Percentiles rank a stretch among this genome's conserved stretches.
Conservation (phyloP, 352 stramenopile genomes). For the Phytophthora syringae region DNA sequence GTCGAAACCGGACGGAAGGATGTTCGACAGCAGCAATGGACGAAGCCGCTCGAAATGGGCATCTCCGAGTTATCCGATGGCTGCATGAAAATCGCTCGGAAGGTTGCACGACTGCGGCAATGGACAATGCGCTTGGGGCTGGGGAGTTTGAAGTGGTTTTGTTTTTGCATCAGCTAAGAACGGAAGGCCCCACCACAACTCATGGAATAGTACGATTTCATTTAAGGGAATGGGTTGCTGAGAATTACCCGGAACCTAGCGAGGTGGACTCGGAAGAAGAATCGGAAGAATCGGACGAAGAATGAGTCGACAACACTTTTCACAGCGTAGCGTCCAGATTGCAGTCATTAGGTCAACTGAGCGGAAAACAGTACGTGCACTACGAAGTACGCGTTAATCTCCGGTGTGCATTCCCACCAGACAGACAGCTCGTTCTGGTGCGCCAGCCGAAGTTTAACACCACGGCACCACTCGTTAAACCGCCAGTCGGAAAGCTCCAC, state of each 20-base stretch:
- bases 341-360: too few species aligned
- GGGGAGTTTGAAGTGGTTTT: conserved; percentile 8
- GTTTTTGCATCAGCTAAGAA: background rate
- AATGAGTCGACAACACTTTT: background rate
- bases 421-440: conserved; percentile 31
- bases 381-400: background rate
- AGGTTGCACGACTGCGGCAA: conserved; percentile 6
- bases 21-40: conserved; percentile 1
- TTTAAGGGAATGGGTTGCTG: background rate
- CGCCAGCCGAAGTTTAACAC: conserved; percentile 28
- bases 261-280: background rate
- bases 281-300: too few species aligned
- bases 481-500: conserved; percentile 31
- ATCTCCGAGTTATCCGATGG: conserved; percentile 2
- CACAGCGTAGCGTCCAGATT: too few species aligned
- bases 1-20: conserved; percentile 1
- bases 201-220: background rate
- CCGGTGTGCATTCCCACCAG: conserved; percentile 33
- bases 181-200: background rate
- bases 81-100: conserved; percentile 7
- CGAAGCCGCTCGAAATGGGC: background rate
- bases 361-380: too few species aligned
- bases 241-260: background rate
- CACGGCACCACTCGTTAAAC: conserved; percentile 32
- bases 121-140: background rate